Conservation (phyloP, 1,284 basidiomycete genomes). For the Melampsora americana region DNA sequence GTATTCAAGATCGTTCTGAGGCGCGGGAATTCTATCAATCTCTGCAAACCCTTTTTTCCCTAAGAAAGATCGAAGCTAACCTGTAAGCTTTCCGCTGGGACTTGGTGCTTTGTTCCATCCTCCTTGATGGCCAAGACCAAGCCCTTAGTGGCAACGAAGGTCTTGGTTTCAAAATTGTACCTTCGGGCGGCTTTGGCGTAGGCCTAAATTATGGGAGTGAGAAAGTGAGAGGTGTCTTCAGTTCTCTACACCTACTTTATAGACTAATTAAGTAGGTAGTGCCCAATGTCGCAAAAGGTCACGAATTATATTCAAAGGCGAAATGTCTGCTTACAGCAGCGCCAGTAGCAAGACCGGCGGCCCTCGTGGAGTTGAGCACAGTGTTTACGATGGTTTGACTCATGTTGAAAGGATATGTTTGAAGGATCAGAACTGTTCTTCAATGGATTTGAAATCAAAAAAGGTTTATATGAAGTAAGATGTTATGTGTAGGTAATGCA, state of each 20-base stretch:
- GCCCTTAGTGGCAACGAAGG: conserved; percentile 30
- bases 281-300: not conserved
- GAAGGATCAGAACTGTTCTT: not conserved
- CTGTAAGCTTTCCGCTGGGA: conserved; percentile 43
- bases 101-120: conserved; percentile 38
- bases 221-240: not conserved
- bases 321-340: not conserved
- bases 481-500: not conserved
- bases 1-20: conserved; percentile 56
- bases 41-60: not conserved
- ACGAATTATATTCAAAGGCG: not conserved
- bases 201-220: conserved; percentile 19
- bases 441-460: not conserved
- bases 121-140: conserved; percentile 34
- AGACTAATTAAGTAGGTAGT: not conserved
- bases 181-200: conserved; percentile 43
- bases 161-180: conserved; percentile 38
- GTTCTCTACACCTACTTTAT: not conserved
- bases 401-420: not conserved
- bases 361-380: conserved; percentile 6
- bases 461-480: not conserved
- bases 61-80: not conserved
- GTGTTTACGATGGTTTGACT: not conserved
- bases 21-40: not conserved
- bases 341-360: conserved; percentile 4